phyloP scores from a whole-genome alignment of 202 grass and related monocot species.

The Setaria italica region DNA sequence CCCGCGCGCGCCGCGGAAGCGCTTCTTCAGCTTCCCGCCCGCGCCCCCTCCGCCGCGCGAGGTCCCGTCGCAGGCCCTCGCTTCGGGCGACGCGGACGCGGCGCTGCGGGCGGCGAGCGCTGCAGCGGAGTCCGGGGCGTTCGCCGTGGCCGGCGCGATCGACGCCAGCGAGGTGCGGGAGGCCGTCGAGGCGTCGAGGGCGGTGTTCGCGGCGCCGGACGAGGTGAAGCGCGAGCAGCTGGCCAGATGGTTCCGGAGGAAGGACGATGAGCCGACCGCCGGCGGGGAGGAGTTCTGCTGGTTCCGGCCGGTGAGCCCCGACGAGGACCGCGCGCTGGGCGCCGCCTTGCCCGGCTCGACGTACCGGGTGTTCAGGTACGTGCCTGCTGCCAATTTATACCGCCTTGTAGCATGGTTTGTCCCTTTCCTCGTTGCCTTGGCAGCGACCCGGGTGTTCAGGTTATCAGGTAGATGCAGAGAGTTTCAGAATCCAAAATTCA shows the following conservation, averaged over 20 bases:
- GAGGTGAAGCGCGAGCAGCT: conserved; percentile 45
- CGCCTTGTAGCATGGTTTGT: conserved; percentile 27
- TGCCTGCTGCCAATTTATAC: neutral
- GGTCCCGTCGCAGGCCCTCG: conserved; percentile 14
- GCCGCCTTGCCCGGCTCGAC: conserved; percentile 38
- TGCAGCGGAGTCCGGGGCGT: conserved; percentile 41
- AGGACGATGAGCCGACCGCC: conserved; percentile 43
- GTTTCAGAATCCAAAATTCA: neutral
- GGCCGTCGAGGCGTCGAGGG: conserved; percentile 42
- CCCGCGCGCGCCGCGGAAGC: neutral
- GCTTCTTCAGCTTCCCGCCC: conserved; percentile 51
- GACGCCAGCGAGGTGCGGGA: conserved; percentile 38
- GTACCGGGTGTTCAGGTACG: conserved; percentile 65
- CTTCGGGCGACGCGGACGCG: neutral
- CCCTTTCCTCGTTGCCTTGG: conserved; percentile 11
- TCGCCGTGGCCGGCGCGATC: conserved; percentile 52
- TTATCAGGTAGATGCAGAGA: neutral
- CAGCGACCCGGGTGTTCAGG: no score
- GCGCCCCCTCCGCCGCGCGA: neutral
- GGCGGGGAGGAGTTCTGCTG: conserved; percentile 69
- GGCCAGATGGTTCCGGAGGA: conserved; percentile 34
- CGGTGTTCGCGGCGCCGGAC: conserved; percentile 51
- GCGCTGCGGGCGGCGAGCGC: conserved; percentile 11
- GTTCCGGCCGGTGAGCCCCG: conserved; percentile 45
- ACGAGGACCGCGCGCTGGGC: conserved; percentile 46